Conservation (phyloP, 306 rosid species). For the Alnus rubra region DNA sequence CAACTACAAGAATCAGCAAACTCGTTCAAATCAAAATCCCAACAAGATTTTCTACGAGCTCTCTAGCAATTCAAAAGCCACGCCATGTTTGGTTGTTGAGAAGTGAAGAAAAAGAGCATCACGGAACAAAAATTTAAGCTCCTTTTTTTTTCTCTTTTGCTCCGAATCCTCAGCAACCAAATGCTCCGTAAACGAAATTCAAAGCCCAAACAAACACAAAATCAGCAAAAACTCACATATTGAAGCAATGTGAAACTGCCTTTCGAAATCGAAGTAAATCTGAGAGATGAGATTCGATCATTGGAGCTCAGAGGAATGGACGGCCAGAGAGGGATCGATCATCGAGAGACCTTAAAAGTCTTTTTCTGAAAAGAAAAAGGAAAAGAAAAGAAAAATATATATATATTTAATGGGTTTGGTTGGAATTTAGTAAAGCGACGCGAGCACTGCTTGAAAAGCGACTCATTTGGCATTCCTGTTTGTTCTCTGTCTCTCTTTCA, state of each 20-base stretch:
- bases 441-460: constrained; percentile 38
- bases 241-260: not conserved
- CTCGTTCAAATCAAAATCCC: not conserved
- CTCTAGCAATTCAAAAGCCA: not conserved
- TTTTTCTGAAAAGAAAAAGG: not conserved
- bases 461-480: constrained; percentile 22
- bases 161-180: not conserved
- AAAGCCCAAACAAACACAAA: not conserved
- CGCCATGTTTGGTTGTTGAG: not conserved
- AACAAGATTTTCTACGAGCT: not conserved
- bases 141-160: not conserved
- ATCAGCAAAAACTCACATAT: constrained; percentile 6
- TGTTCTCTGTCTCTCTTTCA: too few relatives aligned
- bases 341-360: not conserved
- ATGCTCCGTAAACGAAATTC: not conserved
- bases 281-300: constrained; percentile 17
- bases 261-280: constrained; percentile 7
- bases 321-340: constrained; percentile 2
- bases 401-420: constrained; percentile 31
- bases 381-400: not conserved
- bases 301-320: not conserved
- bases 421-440: constrained; percentile 48
- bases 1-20: not conserved
- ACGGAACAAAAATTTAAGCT: not conserved
- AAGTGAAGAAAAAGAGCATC: not conserved